Conservation (phyloP, 345 rosid species). For the Brassica napus region Da-Ae NC_063439.1:16907001-16907500, state of each 20-base stretch:
- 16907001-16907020: constrained; percentile 39
- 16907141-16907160: constrained; percentile 41
- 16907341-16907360: constrained; percentile 24
- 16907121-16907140: background rate
- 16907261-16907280: constrained; percentile 41
- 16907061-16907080: constrained; percentile 33
- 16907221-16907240: constrained; percentile 43
- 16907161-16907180: constrained; percentile 39
- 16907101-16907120: constrained; percentile 35
- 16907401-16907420: constrained; percentile 30
- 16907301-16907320: constrained; percentile 41
- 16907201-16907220: constrained; percentile 37
- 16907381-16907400: constrained; percentile 47
- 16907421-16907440: constrained; percentile 40
- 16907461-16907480: constrained; percentile 35
- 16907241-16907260: constrained; percentile 42
- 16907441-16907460: constrained; percentile 40
- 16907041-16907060: constrained; percentile 30
- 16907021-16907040: constrained; percentile 40
- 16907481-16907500: constrained; percentile 43
- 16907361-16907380: constrained; percentile 44
- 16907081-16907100: constrained; percentile 37
- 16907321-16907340: constrained; percentile 19
- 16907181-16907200: constrained; percentile 39
- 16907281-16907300: constrained; percentile 36